Percentiles rank a stretch among this genome's conserved stretches.
phyloP scores from a whole-genome alignment of 192 early-diverging fungal species.

The Backusella mclennaniae region DNA sequence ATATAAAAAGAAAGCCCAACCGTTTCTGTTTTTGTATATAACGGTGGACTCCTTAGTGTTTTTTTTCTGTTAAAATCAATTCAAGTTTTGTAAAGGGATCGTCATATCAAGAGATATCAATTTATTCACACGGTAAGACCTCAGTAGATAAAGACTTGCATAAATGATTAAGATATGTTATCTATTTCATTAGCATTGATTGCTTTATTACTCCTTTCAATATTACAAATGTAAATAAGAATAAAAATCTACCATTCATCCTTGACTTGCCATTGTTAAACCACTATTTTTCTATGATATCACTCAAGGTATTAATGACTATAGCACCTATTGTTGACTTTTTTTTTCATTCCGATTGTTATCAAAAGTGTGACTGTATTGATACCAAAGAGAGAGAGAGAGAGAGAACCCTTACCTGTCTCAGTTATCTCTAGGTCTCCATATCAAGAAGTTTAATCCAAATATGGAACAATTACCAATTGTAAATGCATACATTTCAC shows the following conservation, averaged over 20 bases:
- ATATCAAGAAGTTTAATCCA: constrained; percentile 5
- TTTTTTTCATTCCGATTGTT: not conserved
- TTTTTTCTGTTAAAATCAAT: not conserved
- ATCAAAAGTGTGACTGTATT: not conserved
- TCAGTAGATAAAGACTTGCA: not conserved
- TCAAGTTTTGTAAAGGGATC: not conserved
- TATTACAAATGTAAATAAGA: too few species aligned
- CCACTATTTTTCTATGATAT: not conserved
- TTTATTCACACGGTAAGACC: not conserved
- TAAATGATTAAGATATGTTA: not conserved
- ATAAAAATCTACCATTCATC: too few species aligned
- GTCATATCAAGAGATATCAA: not conserved
- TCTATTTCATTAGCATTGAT: not conserved
- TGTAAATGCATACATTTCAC: not conserved
- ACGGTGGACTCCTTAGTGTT: not conserved
- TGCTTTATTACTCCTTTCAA: too few species aligned
- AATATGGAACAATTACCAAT: not conserved
- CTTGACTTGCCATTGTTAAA: not conserved
- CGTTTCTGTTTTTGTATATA: not conserved
- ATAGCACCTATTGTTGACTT: not conserved
- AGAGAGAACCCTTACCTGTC: not conserved
- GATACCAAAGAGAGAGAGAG: not conserved
- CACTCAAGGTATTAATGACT: not conserved
- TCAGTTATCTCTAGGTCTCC: not conserved
- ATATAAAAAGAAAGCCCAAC: not conserved